Evolutionary conservation across 352 stramenopile species (phyloP), one percentile per base, ranked within the genome.

Genomic region (Phytophthora meadii): DNA sequence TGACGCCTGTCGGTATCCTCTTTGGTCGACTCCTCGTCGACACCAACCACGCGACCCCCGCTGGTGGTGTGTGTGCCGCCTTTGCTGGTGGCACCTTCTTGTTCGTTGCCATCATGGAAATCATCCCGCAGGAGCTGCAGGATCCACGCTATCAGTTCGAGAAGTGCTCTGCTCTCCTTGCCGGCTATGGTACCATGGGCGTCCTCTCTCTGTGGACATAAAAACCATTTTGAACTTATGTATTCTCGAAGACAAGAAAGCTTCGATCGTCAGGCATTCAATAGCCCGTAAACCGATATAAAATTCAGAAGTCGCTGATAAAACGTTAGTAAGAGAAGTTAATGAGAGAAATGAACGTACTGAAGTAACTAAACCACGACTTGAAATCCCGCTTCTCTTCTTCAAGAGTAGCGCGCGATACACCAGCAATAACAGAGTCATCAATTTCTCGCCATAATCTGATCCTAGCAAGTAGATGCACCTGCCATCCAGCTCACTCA

Each of bases 31-130:
- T 92, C 24, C 50, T 95, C 12, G 75, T 83, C 1, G 72, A 82
- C 39, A 57, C 61, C 0, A 74, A 71, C 11, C 66, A 74, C 46
- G 74, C 85, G 19, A 85, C 77, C 1, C 63, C 81, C 9, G 77
- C 72, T 0, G 86, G 72, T 39, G 87, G 87, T 28, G 69, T 95
- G 30, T 93, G 84, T 64, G 77, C 84, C 5, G 87, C 87, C 10
- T 77, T 95, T 54, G 87, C 87, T 7, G 87, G 87, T 30, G 87
- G 87, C 24, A 95, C 87, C 24, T 95, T 95, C 58, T 54, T 95
- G 2, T 95, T 89, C 41, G 84, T 95, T 25, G 80, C 84, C 6
- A 79, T 86, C 24, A 90, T 92, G 81, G 87, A 95, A 57, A 90
- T 89, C 42, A 90, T 95, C 34, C 87, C 87, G 2, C 82, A 92